Conservation (phyloP, 1,139 yeast species). For the Pichia sp. region DNA sequence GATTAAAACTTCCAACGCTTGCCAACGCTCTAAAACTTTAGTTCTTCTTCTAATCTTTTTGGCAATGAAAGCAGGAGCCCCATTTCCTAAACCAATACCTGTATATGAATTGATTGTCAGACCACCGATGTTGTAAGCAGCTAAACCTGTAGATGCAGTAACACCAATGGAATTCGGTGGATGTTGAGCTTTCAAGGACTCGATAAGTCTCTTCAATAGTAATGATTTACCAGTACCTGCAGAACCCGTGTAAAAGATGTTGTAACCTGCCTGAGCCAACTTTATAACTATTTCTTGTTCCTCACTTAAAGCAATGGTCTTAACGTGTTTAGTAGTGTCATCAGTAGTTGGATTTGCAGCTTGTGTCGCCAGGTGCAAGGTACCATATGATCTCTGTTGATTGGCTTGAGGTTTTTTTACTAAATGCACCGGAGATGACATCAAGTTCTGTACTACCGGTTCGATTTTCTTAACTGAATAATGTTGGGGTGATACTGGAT, state of each 20-base stretch:
- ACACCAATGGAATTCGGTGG: slow-evolving; percentile 58
- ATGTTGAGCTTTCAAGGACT: slow-evolving; percentile 48
- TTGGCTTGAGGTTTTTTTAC: neutral
- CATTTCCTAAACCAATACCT: slow-evolving; percentile 78
- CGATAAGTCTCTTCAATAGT: slow-evolving; percentile 66
- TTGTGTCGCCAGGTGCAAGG: slow-evolving; percentile 11
- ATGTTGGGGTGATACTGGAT: no score
- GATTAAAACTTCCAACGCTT: slow-evolving; percentile 56
- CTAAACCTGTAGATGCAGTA: slow-evolving; percentile 91
- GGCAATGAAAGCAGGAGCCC: slow-evolving; percentile 28
- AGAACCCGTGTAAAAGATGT: slow-evolving; percentile 86
- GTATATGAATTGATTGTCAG: slow-evolving; percentile 82
- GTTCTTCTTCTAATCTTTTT: slow-evolving; percentile 48
- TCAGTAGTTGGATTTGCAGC: neutral
- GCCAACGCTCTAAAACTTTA: slow-evolving; percentile 62
- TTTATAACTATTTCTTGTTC: slow-evolving; percentile 73
- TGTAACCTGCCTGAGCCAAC: slow-evolving; percentile 60
- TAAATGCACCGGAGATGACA: slow-evolving; percentile 1
- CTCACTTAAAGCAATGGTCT: slow-evolving; percentile 47
- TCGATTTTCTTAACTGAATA: no score
- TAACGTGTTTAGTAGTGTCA: slow-evolving; percentile 20
- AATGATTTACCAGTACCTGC: slow-evolving; percentile 97
- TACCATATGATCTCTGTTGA: slow-evolving; percentile 2
- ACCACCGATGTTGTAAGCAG: slow-evolving; percentile 92
- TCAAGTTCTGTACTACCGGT: no score